A percentile compares a stretch with the other conserved stretches of the same genome.
Conservation (phyloP, 2,329 filamentous ascomycete genomes). For the Triangularia verruculosa region DNA sequence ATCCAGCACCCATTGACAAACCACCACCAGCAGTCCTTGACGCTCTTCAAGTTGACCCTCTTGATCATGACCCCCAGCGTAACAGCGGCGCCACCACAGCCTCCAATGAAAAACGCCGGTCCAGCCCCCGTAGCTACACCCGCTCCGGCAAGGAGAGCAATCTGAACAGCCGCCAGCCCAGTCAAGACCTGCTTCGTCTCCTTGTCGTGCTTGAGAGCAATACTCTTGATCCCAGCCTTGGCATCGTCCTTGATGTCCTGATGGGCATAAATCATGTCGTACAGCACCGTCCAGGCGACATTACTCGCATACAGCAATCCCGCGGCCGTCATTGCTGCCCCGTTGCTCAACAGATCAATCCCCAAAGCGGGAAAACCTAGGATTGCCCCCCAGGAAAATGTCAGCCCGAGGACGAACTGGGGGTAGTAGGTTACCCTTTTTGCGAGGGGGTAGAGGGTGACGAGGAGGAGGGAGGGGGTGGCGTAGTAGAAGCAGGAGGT, state of each 20-base stretch:
- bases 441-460: constrained; percentile 74
- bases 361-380: constrained; percentile 85
- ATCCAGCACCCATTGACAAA: constrained; percentile 69
- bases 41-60: constrained; percentile 62
- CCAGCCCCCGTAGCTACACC: constrained; percentile 66
- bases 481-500: constrained; percentile 71
- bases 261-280: constrained; percentile 92
- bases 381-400: constrained; percentile 85
- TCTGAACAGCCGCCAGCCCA: constrained; percentile 65
- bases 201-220: constrained; percentile 73
- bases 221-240: constrained; percentile 85
- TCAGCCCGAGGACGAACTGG: constrained; percentile 76
- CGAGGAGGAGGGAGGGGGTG: constrained; percentile 69
- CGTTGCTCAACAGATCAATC: constrained; percentile 66
- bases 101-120: constrained; percentile 65
- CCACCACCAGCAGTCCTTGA: constrained; percentile 74
- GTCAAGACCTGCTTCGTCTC: constrained; percentile 74
- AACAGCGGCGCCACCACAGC: constrained; percentile 61
- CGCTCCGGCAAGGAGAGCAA: constrained; percentile 66
- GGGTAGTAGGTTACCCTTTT: constrained; percentile 88
- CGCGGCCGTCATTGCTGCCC: constrained; percentile 61
- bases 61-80: constrained; percentile 66
- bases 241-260: constrained; percentile 86
- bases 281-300: constrained; percentile 81
- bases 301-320: constrained; percentile 73